Evolutionary conservation across 129 eudicot genomes (phyloP), one percentile per base, ranked within the genome.

Genomic region (Escallonia herrerae): DNA sequence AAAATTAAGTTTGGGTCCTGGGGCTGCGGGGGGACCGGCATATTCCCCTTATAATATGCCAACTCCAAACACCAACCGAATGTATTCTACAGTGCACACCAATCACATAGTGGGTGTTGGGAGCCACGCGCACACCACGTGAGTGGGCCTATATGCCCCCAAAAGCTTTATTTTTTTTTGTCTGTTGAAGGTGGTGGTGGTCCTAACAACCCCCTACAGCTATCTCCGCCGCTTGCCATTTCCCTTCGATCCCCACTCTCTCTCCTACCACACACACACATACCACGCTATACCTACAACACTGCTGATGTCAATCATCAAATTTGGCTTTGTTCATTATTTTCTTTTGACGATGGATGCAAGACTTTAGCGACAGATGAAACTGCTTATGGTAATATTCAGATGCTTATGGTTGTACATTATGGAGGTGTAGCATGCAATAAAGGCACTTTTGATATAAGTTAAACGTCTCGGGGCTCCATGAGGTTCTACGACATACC

Each of bases 151-250:
- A 61, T 40, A 55, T 73, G 54, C 68, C 63, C 76, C 43, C 38
- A 72, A 51, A 56, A 67, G 51, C 71, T 74, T 74, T 78, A 47
- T 5, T 5, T 49, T 50, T 46, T 64, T 70, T 80, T 71, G 65
- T 62, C 56, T 71, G 73, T 63, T 76, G 61, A 84, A 80, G 69
- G 82, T 52, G 33, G 33, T 56, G 50, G 83, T 84, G 90, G 90
- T 77, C 90, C 90, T 61, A 2, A 15, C 54, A 62, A 49, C 22
- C 62, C 56, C 42, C 74, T 72, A 48, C 72, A 68, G 43, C 66
- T 74, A 74, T 68, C 76, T 75, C 84, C 77, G 77, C 76, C 82
- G 68, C 73, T 75, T 75, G 77, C 63, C 77, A 64, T 57, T 39
- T 59, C 59, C 65, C 65, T 52, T 45, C 22, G 13, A 7, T n/a